Conservation (phyloP, 805 yeast species). For the Kuraishia piskuri region DNA sequence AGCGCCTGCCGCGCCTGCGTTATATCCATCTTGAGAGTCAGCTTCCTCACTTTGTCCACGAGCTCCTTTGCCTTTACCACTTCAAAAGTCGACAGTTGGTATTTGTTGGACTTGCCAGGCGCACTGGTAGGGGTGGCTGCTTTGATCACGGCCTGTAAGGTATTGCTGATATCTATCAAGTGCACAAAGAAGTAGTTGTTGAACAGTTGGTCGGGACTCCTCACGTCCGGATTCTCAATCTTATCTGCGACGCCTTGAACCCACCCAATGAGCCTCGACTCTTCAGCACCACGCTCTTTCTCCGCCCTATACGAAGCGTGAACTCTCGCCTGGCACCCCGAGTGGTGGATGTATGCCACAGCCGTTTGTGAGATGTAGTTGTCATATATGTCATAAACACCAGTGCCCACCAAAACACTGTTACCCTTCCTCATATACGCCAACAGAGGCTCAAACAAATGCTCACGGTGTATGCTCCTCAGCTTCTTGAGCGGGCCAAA, state of each 20-base stretch:
- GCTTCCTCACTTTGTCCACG: background rate
- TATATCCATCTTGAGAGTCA: background rate
- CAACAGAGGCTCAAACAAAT: slow-evolving; percentile 49
- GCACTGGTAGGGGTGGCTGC: background rate
- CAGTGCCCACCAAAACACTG: slow-evolving; percentile 41
- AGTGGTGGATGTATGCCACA: slow-evolving; percentile 47
- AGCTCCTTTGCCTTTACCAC: background rate
- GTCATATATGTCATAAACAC: slow-evolving; percentile 45
- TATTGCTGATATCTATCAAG: background rate
- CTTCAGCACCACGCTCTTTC: background rate
- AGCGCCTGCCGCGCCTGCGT: background rate
- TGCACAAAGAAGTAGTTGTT: background rate
- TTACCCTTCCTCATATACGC: slow-evolving; percentile 53
- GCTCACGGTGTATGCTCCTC: slow-evolving; percentile 43
- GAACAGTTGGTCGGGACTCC: background rate
- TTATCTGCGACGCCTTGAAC: background rate
- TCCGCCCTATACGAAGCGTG: slow-evolving; percentile 37
- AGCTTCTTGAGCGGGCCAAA: slow-evolving; percentile 48
- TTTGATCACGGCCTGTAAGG: background rate
- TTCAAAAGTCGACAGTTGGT: background rate
- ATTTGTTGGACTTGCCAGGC: background rate
- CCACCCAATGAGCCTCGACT: background rate
- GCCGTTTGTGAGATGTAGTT: slow-evolving; percentile 58
- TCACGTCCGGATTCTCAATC: background rate
- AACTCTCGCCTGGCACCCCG: slow-evolving; percentile 51